Evolutionary conservation across 2,329 filamentous ascomycete genomes (phyloP).

Genomic region (Fusarium sp.): DNA sequence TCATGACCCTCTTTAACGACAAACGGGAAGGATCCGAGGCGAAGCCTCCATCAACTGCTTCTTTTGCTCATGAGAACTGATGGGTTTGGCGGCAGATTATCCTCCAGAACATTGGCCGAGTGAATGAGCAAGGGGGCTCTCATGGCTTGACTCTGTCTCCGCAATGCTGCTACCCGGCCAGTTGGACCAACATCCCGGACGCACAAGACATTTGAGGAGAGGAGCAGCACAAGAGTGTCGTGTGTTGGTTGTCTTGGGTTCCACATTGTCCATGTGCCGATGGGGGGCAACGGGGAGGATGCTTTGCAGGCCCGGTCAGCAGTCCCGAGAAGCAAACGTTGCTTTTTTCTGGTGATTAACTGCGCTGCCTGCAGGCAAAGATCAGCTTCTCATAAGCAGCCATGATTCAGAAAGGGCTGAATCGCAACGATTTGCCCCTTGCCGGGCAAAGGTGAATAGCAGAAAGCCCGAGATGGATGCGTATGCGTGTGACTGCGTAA

Average conservation of each 20-base stretch:
- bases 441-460: not conserved
- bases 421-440: slow-evolving; percentile 1
- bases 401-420: not conserved
- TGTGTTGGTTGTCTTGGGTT: slow-evolving; percentile 1
- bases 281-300: not conserved
- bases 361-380: not conserved
- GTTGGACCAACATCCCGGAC: slow-evolving; percentile 7
- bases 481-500: not conserved
- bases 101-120: not conserved
- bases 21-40: slow-evolving; percentile 1
- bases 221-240: slow-evolving; percentile 24
- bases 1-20: not conserved
- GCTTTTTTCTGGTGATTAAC: not conserved
- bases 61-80: not conserved
- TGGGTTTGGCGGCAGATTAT: not conserved
- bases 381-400: slow-evolving; percentile 4
- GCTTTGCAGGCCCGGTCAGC: not conserved
- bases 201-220: slow-evolving; percentile 12
- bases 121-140: slow-evolving; percentile 8
- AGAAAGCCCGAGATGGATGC: not conserved
- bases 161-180: slow-evolving; percentile 17
- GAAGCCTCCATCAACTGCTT: not conserved
- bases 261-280: slow-evolving; percentile 1
- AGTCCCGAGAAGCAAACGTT: not conserved
- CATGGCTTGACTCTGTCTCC: slow-evolving; percentile 20